Conservation (phyloP, 192 early-diverging fungal genomes). For the Coemansia reversa region DNA sequence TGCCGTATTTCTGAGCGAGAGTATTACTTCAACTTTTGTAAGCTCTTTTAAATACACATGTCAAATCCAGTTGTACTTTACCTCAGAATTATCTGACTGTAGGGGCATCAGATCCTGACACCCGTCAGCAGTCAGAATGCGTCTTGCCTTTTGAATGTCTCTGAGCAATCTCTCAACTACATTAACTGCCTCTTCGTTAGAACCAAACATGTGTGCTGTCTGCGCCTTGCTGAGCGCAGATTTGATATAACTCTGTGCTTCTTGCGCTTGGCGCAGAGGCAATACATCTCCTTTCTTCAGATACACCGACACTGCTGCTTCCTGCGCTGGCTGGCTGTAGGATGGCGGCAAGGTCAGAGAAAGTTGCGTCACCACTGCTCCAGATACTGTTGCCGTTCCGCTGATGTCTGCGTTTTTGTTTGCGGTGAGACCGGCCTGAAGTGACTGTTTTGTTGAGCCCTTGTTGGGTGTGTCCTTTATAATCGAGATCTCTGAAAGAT, state of each 20-base stretch:
- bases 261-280: constrained; percentile 30
- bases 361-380: constrained; percentile 32
- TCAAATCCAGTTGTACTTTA: background rate
- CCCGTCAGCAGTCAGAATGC: constrained; percentile 12
- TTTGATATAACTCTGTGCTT: constrained; percentile 29
- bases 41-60: background rate
- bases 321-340: constrained; percentile 18
- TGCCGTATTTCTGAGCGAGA: background rate
- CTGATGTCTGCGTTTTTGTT: constrained; percentile 11
- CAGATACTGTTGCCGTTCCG: constrained; percentile 32
- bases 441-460: background rate
- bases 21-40: background rate
- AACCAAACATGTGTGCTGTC: constrained; percentile 2
- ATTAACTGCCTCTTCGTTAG: constrained; percentile 17
- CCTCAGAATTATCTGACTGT: constrained; percentile 24
- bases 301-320: constrained; percentile 21
- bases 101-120: constrained; percentile 35
- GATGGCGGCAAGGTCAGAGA: constrained; percentile 17
- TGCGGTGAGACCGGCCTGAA: constrained; percentile 4
- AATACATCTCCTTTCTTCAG: constrained; percentile 40
- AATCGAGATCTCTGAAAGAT: constrained; percentile 19
- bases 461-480: constrained; percentile 9
- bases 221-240: constrained; percentile 19
- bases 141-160: constrained; percentile 19
- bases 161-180: constrained; percentile 16